Conservation (phyloP, 805 yeast species). For the Tetrapisispora nanseiensis region DNA sequence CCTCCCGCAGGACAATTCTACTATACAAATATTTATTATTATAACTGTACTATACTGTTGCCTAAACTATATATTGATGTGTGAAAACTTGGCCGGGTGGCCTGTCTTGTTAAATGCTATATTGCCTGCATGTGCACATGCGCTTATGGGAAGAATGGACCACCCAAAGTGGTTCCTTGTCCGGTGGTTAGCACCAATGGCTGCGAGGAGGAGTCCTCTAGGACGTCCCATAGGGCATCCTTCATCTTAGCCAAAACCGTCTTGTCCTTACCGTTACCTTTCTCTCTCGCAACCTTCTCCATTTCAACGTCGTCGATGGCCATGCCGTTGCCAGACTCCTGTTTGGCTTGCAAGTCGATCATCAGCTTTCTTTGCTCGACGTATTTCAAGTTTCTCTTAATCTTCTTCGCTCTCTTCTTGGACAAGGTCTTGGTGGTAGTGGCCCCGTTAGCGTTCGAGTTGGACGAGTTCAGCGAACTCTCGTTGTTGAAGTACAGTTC, state of each 20-base stretch:
- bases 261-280: slow-evolving; percentile 26
- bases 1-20: too few relatives aligned
- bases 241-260: slow-evolving; percentile 37
- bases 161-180: slow-evolving; percentile 80
- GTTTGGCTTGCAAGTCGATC: slow-evolving; percentile 40
- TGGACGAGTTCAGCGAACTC: slow-evolving; percentile 1
- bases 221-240: slow-evolving; percentile 62
- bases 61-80: too few relatives aligned
- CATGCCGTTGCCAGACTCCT: slow-evolving; percentile 29
- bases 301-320: slow-evolving; percentile 36
- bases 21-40: too few relatives aligned
- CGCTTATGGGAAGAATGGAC: slow-evolving; percentile 43
- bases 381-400: slow-evolving; percentile 70
- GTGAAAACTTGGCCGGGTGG: too few relatives aligned
- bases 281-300: slow-evolving; percentile 14
- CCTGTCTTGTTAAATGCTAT: too few relatives aligned
- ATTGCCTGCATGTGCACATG: too few relatives aligned
- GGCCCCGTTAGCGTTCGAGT: slow-evolving; percentile 5
- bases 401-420: slow-evolving; percentile 67
- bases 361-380: slow-evolving; percentile 46
- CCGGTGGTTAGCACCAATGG: slow-evolving; percentile 41
- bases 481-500: slow-evolving; percentile 15
- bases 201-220: slow-evolving; percentile 45
- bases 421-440: slow-evolving; percentile 55
- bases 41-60: too few relatives aligned